These are phyloP conservation scores for Leccinum uliginosum DNA, from an alignment of 768 basidiomycete species.

Conservation along the genomic window DNA sequence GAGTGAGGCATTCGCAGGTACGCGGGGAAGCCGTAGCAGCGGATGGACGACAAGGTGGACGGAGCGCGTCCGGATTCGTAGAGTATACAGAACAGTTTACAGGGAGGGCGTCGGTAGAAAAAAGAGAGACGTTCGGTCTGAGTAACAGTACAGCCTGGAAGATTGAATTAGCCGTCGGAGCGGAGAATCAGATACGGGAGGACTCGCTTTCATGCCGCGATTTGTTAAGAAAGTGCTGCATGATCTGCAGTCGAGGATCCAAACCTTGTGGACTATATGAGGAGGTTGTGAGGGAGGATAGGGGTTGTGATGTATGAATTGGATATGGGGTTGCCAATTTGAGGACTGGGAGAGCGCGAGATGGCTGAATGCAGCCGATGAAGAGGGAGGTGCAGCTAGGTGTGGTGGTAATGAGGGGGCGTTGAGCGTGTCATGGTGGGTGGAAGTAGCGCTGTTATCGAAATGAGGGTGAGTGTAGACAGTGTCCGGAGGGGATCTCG, in stretches of 20 bases:
- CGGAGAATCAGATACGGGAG: neutral
- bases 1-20: constrained; percentile 84
- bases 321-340: constrained; percentile 33
- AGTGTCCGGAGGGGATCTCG: constrained; percentile 14
- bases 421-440: constrained; percentile 17
- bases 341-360: constrained; percentile 14
- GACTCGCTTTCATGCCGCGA: constrained; percentile 75
- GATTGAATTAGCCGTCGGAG: constrained; percentile 3
- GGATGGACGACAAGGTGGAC: constrained; percentile 36
- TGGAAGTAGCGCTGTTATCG: constrained; percentile 8
- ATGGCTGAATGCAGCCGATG: constrained; percentile 28
- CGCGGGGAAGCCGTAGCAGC: constrained; percentile 35
- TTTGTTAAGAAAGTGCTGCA: constrained; percentile 77
- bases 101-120: constrained; percentile 77
- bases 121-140: constrained; percentile 75
- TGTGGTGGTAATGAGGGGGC: constrained; percentile 11
- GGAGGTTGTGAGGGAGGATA: constrained; percentile 38
- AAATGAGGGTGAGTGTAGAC: constrained; percentile 24
- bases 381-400: constrained; percentile 7
- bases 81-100: constrained; percentile 69
- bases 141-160: constrained; percentile 76
- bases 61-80: constrained; percentile 41
- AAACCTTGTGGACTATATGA: constrained; percentile 64
- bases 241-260: constrained; percentile 73
- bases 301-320: constrained; percentile 38